Percentiles rank a stretch among this genome's conserved stretches.
phyloP scores from a whole-genome alignment of 257 asterid genomes.

The Solanum etuberosum region DNA sequence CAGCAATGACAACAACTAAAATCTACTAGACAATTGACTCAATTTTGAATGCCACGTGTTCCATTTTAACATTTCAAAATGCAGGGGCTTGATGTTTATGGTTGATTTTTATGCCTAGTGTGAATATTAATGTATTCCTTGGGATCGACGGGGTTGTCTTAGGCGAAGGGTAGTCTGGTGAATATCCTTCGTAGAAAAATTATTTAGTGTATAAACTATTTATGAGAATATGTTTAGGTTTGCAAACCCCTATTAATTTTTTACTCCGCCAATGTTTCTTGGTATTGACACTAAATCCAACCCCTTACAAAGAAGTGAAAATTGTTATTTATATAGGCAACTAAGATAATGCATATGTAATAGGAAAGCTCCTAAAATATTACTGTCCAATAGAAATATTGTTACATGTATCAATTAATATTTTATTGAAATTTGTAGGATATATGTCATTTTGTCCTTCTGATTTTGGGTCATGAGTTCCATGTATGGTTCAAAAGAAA shows the following conservation, averaged over 20 bases:
- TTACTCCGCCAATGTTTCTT: too few species aligned
- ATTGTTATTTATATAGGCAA: not conserved
- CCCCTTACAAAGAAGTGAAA: not conserved
- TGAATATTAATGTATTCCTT: not conserved
- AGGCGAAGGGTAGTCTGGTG: not conserved
- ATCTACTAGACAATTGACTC: not conserved
- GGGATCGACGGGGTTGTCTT: too few species aligned
- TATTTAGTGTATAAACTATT: too few species aligned
- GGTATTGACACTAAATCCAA: not conserved
- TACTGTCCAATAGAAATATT: too few species aligned
- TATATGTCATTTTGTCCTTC: not conserved
- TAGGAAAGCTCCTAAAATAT: not conserved
- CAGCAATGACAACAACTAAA: not conserved
- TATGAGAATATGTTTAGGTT: accelerated
- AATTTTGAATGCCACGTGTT: not conserved
- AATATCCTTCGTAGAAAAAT: accelerated
- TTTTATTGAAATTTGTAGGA: not conserved
- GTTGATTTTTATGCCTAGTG: constrained; percentile 59
- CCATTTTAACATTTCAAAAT: constrained; percentile 22
- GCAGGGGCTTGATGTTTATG: constrained; percentile 31
- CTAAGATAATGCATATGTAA: not conserved
- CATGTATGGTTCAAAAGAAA: too few species aligned
- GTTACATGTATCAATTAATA: not conserved
- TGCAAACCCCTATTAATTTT: accelerated
- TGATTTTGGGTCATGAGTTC: not conserved